A percentile compares a stretch with the other conserved stretches of the same genome.
These are phyloP conservation scores for Cadophora sp. DNA, from an alignment of 2,329 filamentous ascomycete species.

Conservation along the genomic window DNA sequence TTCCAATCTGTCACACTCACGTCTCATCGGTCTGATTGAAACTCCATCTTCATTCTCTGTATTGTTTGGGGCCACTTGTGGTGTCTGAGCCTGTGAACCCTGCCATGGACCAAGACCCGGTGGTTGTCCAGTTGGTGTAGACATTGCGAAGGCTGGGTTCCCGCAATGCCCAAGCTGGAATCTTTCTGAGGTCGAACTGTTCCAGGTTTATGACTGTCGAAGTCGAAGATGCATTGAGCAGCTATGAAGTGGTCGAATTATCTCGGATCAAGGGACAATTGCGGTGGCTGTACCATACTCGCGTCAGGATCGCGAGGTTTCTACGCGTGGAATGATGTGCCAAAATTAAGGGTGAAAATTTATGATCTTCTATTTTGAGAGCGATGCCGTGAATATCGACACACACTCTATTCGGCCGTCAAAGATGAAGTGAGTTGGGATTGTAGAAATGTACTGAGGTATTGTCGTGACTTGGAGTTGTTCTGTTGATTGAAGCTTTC, in stretches of 20 bases:
- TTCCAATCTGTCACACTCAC: slow-evolving; percentile 54
- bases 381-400: background rate
- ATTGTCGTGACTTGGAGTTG: background rate
- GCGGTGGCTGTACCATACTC: slow-evolving; percentile 36
- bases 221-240: slow-evolving; percentile 34
- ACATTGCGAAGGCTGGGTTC: slow-evolving; percentile 38
- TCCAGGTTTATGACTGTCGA: slow-evolving; percentile 29
- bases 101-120: slow-evolving; percentile 30
- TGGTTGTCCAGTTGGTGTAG: slow-evolving; percentile 36
- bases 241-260: slow-evolving; percentile 14
- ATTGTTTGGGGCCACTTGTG: slow-evolving; percentile 27
- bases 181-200: slow-evolving; percentile 27
- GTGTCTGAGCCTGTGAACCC: slow-evolving; percentile 29
- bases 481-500: slow-evolving; percentile 20
- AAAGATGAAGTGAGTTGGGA: background rate
- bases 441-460: background rate
- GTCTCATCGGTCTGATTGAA: slow-evolving; percentile 64
- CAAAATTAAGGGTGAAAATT: background rate
- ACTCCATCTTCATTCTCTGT: slow-evolving; percentile 55
- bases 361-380: background rate
- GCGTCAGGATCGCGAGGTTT: slow-evolving; percentile 35
- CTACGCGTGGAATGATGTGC: slow-evolving; percentile 26
- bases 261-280: slow-evolving; percentile 29
- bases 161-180: slow-evolving; percentile 30
- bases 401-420: background rate